phyloP scores from a whole-genome alignment of 805 yeast genomes.

The Schwanniomyces polymorphus region DNA sequence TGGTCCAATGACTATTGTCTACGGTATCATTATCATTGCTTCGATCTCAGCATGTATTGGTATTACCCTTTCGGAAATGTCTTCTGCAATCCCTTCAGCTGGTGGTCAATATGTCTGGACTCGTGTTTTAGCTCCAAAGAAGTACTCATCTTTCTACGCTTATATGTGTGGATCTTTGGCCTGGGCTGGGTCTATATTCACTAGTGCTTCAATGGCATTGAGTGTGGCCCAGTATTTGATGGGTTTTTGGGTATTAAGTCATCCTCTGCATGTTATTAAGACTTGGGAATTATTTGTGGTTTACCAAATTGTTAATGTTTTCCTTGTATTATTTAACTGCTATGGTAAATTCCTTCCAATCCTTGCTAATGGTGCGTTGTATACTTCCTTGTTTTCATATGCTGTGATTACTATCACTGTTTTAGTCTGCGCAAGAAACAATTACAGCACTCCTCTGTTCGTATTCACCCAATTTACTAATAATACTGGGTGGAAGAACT shows the following conservation, averaged over 20 bases:
- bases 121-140: slow-evolving; percentile 51
- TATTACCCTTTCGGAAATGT: slow-evolving; percentile 51
- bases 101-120: slow-evolving; percentile 66
- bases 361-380: slow-evolving; percentile 50
- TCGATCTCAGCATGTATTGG: slow-evolving; percentile 48
- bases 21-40: slow-evolving; percentile 56
- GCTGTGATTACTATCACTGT: slow-evolving; percentile 53
- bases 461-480: slow-evolving; percentile 57
- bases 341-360: slow-evolving; percentile 54
- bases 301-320: slow-evolving; percentile 44
- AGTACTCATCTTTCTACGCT: slow-evolving; percentile 48
- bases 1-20: slow-evolving; percentile 57
- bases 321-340: slow-evolving; percentile 47
- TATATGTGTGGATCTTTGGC: slow-evolving; percentile 63
- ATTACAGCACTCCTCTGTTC: slow-evolving; percentile 50
- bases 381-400: slow-evolving; percentile 53
- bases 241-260: slow-evolving; percentile 48
- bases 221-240: slow-evolving; percentile 52
- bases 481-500: slow-evolving; percentile 59
- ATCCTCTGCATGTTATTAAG: slow-evolving; percentile 35
- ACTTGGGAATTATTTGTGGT: slow-evolving; percentile 58
- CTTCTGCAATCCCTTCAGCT: slow-evolving; percentile 54
- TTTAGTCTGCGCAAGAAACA: slow-evolving; percentile 51
- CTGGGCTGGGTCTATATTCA: slow-evolving; percentile 61
- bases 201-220: slow-evolving; percentile 59